These are phyloP conservation scores for Russula vinacea DNA, from an alignment of 768 basidiomycete species.

Conservation along the genomic window DNA sequence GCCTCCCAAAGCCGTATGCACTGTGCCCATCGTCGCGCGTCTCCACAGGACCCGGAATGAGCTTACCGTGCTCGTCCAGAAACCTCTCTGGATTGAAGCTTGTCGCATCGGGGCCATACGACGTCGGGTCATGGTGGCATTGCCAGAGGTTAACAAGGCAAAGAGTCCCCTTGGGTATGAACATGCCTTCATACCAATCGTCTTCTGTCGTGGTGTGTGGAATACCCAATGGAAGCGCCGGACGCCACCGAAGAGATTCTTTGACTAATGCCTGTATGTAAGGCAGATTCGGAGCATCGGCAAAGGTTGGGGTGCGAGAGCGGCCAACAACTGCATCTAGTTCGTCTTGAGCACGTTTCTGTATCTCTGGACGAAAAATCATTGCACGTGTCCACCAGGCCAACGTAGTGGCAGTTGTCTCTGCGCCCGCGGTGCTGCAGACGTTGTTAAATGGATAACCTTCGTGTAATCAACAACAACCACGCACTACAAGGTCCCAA, in stretches of 20 bases:
- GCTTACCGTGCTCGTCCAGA: slow-evolving; percentile 16
- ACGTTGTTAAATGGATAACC: too few species aligned
- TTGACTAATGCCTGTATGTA: slow-evolving; percentile 17
- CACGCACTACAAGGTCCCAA: slow-evolving; percentile 26
- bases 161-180: slow-evolving; percentile 39
- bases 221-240: neutral
- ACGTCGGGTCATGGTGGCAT: slow-evolving; percentile 1
- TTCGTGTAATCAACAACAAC: neutral
- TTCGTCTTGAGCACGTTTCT: slow-evolving; percentile 18
- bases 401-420: slow-evolving; percentile 17
- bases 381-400: slow-evolving; percentile 25
- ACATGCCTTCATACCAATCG: slow-evolving; percentile 27
- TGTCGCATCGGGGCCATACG: slow-evolving; percentile 26
- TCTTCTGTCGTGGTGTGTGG: slow-evolving; percentile 29
- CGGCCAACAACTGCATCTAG: slow-evolving; percentile 21
- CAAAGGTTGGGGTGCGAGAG: slow-evolving; percentile 6
- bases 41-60: slow-evolving; percentile 10
- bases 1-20: slow-evolving; percentile 26
- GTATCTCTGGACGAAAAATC: slow-evolving; percentile 25
- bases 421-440: slow-evolving; percentile 2
- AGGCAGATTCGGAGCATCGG: slow-evolving; percentile 8
- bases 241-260: slow-evolving; percentile 16
- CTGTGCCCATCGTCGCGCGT: slow-evolving; percentile 25
- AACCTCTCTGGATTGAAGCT: slow-evolving; percentile 30
- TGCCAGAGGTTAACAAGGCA: slow-evolving; percentile 34